Base-by-base conservation (phyloP, 2,329 filamentous ascomycete genomes). In the Alternaria panax region DNA sequence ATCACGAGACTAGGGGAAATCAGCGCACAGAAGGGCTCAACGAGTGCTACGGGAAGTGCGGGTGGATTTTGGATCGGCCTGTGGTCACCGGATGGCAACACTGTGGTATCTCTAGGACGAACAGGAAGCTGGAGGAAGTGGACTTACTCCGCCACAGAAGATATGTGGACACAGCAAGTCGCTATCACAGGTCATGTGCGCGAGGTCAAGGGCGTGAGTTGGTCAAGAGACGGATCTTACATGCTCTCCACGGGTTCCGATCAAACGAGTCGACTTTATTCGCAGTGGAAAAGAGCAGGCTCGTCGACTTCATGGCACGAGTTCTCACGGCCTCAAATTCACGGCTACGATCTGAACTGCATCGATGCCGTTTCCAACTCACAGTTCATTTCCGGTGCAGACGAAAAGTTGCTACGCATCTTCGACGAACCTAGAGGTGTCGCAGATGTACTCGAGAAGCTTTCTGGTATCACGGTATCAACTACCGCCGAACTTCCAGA, bases 321-420 rank as follows among this genome's bases (percentile, higher is more conserved):
- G 77, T 93, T 98, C 82, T 90, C 93, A 1, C 85, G 95, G 50
- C 95, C 95, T 4, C 95, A 99, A 76, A 99, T 99, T 65, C 95
- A 99, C 76, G 95, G 95, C 36, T 99, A 99, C 77, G 94, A 99
- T 76, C 85, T 99, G 54, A 99, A 98, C 81, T 98, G 95, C 77
- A 89, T 98, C 64, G 91, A 93, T 72, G 86, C 88, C 0, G 83
- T 97, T 5, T 88, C 87, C 7, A 79, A 86, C 7, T 85, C 87
- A 7, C 90, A 90, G 67, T 99, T 99, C 74, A 90, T 98, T 22
- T 96, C 93, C 2, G 95, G 95, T 7, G 95, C 95, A 3, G 95
- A 99, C 67, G 95, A 99, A 82, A 99, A 99, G 80, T 87, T 99
- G n/a, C 87, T 99, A 76, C 90, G 95, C 24, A 94, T 99, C 2